Percentiles rank a stretch among this genome's conserved stretches.
Conservation (phyloP, 75 land plant species). For the Sequoiadendron giganteum region DNA sequence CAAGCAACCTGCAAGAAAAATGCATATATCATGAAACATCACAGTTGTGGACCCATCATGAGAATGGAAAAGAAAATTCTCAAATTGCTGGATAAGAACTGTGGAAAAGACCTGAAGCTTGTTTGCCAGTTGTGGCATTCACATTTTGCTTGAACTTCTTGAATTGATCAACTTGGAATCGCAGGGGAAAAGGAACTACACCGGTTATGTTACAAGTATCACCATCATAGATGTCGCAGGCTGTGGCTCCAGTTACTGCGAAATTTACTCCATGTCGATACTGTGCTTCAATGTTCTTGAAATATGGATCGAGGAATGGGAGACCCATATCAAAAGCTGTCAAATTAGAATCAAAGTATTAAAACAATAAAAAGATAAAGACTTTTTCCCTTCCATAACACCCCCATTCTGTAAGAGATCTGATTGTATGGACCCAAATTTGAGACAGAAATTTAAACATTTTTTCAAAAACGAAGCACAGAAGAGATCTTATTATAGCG, state of each 20-base stretch:
- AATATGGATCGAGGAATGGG: background rate
- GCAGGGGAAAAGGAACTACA: background rate
- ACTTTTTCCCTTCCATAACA: too few species aligned
- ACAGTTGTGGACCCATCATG: background rate
- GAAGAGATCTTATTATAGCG: too few species aligned
- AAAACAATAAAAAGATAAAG: background rate
- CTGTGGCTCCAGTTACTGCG: background rate
- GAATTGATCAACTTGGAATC: background rate
- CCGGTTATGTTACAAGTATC: background rate
- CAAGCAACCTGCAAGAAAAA: too few species aligned
- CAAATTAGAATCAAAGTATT: background rate
- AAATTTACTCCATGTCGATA: background rate
- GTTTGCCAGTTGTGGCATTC: background rate
- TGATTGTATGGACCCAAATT: too few species aligned
- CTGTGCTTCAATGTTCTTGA: background rate
- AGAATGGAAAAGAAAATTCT: background rate
- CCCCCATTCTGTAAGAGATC: background rate
- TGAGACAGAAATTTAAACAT: too few species aligned
- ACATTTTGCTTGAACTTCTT: background rate
- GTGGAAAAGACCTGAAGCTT: background rate
- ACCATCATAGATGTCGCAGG: background rate
- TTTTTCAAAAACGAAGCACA: too few species aligned
- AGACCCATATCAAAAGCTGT: background rate
- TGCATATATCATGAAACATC: background rate
- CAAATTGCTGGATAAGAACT: background rate